A percentile compares a stretch with the other conserved stretches of the same genome.
Conservation (phyloP, 805 yeast species). For the Saturnispora kantuleensis region DNA sequence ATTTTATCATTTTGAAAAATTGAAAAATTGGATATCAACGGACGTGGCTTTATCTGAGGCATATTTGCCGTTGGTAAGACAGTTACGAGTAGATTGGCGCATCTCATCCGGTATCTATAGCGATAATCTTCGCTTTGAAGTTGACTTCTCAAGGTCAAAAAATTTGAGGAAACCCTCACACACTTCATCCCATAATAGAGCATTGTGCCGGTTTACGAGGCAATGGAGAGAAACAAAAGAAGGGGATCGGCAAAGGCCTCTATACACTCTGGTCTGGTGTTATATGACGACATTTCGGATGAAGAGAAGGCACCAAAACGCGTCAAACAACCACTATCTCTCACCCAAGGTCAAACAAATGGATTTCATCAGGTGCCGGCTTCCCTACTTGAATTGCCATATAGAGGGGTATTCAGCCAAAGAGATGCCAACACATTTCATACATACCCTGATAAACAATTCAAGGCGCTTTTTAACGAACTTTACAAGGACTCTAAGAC, state of each 20-base stretch:
- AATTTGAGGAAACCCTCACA: too few species aligned
- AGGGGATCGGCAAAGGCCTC: constrained; percentile 6
- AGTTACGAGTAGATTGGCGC: too few species aligned
- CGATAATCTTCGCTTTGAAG: too few species aligned
- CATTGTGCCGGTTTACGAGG: too few species aligned
- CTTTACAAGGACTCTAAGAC: constrained; percentile 31
- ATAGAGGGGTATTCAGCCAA: constrained; percentile 51
- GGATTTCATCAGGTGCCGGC: constrained; percentile 7
- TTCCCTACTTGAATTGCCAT: constrained; percentile 49
- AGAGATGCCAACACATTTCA: constrained; percentile 49
- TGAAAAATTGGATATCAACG: too few species aligned
- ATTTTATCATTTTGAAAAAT: too few species aligned
- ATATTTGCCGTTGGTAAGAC: too few species aligned
- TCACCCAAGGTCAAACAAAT: constrained; percentile 1
- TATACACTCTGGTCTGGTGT: neutral
- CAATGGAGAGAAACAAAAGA: neutral
- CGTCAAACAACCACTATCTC: neutral
- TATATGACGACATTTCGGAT: constrained; percentile 1
- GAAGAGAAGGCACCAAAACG: neutral
- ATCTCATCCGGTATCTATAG: too few species aligned
- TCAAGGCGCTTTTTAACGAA: constrained; percentile 30
- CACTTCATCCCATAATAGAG: too few species aligned
- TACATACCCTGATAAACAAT: constrained; percentile 46
- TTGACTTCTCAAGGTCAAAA: too few species aligned
- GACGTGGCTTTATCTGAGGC: too few species aligned